phyloP scores from a whole-genome alignment of 1,284 basidiomycete species.

The Cryptococcus sp. region DNA sequence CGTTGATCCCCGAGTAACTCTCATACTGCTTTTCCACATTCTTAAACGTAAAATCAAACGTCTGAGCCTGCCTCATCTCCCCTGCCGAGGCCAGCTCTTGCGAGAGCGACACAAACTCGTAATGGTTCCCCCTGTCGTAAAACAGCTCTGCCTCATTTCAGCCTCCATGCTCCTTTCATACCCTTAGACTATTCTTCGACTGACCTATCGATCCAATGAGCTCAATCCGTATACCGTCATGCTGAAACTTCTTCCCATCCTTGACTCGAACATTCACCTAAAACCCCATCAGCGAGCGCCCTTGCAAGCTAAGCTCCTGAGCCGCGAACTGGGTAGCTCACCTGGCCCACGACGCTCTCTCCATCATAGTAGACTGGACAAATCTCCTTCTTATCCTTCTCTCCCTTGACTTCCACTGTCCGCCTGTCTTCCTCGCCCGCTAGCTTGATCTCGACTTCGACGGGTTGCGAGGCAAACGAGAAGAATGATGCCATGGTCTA shows the following conservation, averaged over 20 bases:
- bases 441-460: slow-evolving; percentile 86
- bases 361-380: slow-evolving; percentile 96
- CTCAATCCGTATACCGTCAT: slow-evolving; percentile 97
- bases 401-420: slow-evolving; percentile 57
- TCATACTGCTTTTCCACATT: slow-evolving; percentile 99
- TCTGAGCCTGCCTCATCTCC: slow-evolving; percentile 90
- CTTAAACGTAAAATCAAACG: slow-evolving; percentile 95
- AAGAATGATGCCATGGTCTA: slow-evolving; percentile 77
- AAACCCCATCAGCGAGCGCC: background rate
- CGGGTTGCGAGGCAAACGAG: slow-evolving; percentile 67
- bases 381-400: slow-evolving; percentile 72
- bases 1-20: slow-evolving; percentile 96
- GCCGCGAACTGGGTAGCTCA: no score
- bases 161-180: background rate
- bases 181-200: slow-evolving; percentile 23
- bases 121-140: slow-evolving; percentile 80
- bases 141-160: slow-evolving; percentile 65
- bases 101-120: slow-evolving; percentile 91
- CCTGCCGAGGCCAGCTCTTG: slow-evolving; percentile 92
- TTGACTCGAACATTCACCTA: slow-evolving; percentile 84
- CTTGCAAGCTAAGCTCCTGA: no score
- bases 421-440: slow-evolving; percentile 81
- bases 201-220: slow-evolving; percentile 92
- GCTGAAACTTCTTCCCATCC: slow-evolving; percentile 90
- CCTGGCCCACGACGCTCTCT: slow-evolving; percentile 80